Percentiles rank a stretch among this genome's conserved stretches.
phyloP scores from a whole-genome alignment of 257 asterid genomes.

The Euphrasia confusa region DNA sequence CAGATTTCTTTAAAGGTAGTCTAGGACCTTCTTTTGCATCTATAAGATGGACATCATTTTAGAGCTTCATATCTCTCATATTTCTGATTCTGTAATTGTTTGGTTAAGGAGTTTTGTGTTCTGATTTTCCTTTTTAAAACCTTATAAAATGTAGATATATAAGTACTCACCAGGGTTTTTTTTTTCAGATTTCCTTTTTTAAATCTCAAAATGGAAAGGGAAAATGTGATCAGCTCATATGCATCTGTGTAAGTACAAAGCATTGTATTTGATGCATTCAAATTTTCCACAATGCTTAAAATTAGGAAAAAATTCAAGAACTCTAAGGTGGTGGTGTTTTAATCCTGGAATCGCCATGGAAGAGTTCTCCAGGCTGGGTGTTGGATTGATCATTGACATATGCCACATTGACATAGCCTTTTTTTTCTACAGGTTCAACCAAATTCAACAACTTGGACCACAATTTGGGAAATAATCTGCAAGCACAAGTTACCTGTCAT shows the following conservation, averaged over 20 bases:
- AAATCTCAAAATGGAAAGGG: not conserved
- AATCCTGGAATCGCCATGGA: conserved; percentile 98
- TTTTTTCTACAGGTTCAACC: conserved; percentile 48
- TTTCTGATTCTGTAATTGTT: conserved; percentile 7
- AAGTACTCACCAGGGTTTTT: conserved; percentile 9
- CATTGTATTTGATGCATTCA: conserved; percentile 19
- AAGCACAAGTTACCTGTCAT: conserved; percentile 86
- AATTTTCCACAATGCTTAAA: conserved; percentile 26
- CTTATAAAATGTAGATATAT: not conserved
- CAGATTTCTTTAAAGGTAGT: conserved; percentile 66
- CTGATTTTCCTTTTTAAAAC: not conserved
- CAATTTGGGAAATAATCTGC: conserved; percentile 98
- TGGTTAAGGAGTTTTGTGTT: conserved; percentile 14
- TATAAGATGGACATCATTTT: conserved; percentile 21
- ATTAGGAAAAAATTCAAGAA: conserved; percentile 72
- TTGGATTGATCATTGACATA: conserved; percentile 95
- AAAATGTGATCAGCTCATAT: conserved; percentile 10
- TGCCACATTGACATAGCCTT: conserved; percentile 49
- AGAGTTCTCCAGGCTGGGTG: conserved; percentile 71
- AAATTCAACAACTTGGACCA: conserved; percentile 48
- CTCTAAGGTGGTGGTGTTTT: conserved; percentile 99
- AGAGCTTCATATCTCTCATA: conserved; percentile 15
- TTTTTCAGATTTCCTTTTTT: conserved; percentile 10
- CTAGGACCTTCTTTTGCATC: conserved; percentile 7
- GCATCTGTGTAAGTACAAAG: conserved; percentile 20